Percentiles rank a stretch among this genome's conserved stretches.
Evolutionary conservation across 495 filamentous ascomycete species (phyloP).

Genomic region (Hypoxylon subgilvum): DNA sequence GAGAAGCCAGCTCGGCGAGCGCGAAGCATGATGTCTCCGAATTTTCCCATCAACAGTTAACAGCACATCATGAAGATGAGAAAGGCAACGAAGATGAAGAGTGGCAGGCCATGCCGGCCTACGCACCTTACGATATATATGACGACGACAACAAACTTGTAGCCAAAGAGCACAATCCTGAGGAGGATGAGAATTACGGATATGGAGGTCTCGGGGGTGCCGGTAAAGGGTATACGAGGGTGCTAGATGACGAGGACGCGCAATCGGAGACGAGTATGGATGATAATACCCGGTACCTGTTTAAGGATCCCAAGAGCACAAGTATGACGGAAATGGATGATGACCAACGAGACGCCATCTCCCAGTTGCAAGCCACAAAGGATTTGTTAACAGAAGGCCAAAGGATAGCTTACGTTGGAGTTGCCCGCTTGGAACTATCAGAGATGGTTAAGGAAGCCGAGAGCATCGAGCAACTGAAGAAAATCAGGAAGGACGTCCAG

Average conservation of each 20-base stretch:
- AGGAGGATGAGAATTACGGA: constrained; percentile 71
- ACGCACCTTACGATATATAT: constrained; percentile 90
- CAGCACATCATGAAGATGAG: constrained; percentile 56
- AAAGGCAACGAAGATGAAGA: constrained; percentile 63
- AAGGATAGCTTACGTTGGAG: constrained; percentile 92
- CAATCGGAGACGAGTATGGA: constrained; percentile 95
- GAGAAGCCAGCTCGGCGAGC: constrained; percentile 40
- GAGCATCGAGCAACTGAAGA: constrained; percentile 58
- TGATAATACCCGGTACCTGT: constrained; percentile 95
- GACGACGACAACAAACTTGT: constrained; percentile 90
- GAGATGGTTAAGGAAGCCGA: constrained; percentile 74
- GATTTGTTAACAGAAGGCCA: constrained; percentile 93
- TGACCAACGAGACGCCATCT: constrained; percentile 78
- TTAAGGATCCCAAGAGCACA: constrained; percentile 70
- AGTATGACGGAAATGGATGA: constrained; percentile 66
- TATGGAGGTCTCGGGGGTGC: constrained; percentile 83
- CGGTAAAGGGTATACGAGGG: constrained; percentile 91
- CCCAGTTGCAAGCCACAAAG: constrained; percentile 95
- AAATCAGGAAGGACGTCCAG: constrained; percentile 70
- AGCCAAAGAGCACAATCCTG: constrained; percentile 74
- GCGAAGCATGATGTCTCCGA: constrained; percentile 65
- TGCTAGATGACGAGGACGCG: constrained; percentile 92
- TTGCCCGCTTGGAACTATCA: constrained; percentile 77
- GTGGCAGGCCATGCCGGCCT: constrained; percentile 95
- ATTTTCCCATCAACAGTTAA: constrained; percentile 89